A percentile compares a stretch with the other conserved stretches of the same genome.
These are phyloP conservation scores for Hymenoscyphus albidus DNA, from an alignment of 2,329 filamentous ascomycete species.

Conservation along the genomic window DNA sequence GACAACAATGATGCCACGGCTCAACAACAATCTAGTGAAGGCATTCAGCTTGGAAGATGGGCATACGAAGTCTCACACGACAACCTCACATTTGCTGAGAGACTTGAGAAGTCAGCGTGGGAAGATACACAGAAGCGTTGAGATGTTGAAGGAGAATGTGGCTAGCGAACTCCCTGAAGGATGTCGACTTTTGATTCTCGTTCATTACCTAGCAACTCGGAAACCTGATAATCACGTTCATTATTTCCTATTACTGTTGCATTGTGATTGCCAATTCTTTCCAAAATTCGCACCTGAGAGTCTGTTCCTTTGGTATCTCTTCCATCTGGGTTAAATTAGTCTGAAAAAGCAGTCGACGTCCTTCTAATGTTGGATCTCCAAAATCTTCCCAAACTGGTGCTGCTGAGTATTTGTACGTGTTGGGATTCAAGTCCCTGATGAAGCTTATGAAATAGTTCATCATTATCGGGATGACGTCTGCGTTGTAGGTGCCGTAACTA, in stretches of 20 bases:
- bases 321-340: slow-evolving; percentile 32
- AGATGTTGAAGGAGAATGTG: background rate
- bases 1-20: background rate
- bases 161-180: background rate
- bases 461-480: slow-evolving; percentile 33
- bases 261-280: slow-evolving; percentile 21
- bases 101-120: slow-evolving; percentile 17
- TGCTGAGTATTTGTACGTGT: slow-evolving; percentile 32
- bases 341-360: slow-evolving; percentile 28
- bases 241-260: slow-evolving; percentile 17
- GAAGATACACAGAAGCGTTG: background rate
- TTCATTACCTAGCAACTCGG: background rate
- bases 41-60: slow-evolving; percentile 12
- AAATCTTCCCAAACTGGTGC: slow-evolving; percentile 34
- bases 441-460: slow-evolving; percentile 46
- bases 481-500: slow-evolving; percentile 34
- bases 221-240: background rate
- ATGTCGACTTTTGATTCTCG: background rate
- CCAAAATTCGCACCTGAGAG: slow-evolving; percentile 31
- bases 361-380: slow-evolving; percentile 19
- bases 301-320: slow-evolving; percentile 23
- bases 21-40: background rate
- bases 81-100: slow-evolving; percentile 16
- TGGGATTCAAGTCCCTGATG: slow-evolving; percentile 38
- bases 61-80: slow-evolving; percentile 8